phyloP scores from a whole-genome alignment of 345 rosid species.

The Microthlaspi erraticum region DNA sequence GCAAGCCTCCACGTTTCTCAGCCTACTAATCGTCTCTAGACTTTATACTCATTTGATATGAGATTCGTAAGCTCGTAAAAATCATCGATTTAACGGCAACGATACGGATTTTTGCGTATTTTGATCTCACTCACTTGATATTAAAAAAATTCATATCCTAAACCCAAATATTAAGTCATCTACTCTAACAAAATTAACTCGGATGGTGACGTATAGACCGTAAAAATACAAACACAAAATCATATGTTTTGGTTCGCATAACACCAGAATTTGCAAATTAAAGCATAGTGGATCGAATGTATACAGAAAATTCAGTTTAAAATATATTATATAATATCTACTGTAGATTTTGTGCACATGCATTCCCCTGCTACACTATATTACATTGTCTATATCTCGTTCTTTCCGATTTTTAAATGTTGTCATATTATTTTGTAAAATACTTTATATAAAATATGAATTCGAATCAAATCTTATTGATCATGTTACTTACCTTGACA shows the following conservation, averaged over 20 bases:
- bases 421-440: conserved; percentile 14
- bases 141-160: neutral
- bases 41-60: neutral
- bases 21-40: neutral
- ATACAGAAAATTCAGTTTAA: conserved; percentile 14
- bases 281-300: conserved; percentile 50
- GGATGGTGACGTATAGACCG: neutral
- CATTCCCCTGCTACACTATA: conserved; percentile 40
- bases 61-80: neutral
- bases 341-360: conserved; percentile 71
- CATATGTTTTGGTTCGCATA: neutral
- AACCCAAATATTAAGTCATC: neutral
- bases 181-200: neutral
- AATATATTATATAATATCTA: conserved; percentile 46
- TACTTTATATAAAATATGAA: conserved; percentile 9
- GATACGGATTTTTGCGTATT: neutral
- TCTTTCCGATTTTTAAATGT: conserved; percentile 4
- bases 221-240: too few relatives aligned
- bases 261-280: conserved; percentile 45
- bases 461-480: conserved; percentile 37
- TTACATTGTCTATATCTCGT: conserved; percentile 18
- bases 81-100: neutral
- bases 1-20: neutral
- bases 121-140: neutral
- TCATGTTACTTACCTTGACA: conserved; percentile 34